Evolutionary conservation across 371 early-diverging fungal genomes (phyloP).

Genomic region (Smittium culicis): DNA sequence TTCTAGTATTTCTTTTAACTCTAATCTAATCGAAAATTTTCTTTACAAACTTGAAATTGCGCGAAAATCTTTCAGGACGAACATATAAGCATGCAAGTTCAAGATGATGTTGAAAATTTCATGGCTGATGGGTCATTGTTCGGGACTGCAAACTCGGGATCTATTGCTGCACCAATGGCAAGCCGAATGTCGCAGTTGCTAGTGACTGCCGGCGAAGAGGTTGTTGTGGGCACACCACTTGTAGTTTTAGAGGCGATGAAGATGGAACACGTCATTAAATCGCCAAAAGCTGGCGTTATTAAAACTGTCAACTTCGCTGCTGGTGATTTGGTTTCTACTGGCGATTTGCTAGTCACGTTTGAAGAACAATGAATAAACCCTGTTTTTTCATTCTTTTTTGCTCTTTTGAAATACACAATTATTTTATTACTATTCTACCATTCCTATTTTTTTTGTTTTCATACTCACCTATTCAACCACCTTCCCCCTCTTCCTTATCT

Average conservation of each 20-base stretch:
- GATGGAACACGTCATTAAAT: slow-evolving; percentile 89
- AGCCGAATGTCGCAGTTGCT: slow-evolving; percentile 84
- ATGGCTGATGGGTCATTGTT: not conserved
- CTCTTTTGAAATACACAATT: no score
- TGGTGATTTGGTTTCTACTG: slow-evolving; percentile 81
- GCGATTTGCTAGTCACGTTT: slow-evolving; percentile 65
- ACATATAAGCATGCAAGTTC: no score
- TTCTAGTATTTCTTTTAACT: no score
- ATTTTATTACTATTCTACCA: no score
- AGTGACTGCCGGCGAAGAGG: slow-evolving; percentile 62
- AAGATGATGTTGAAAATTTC: not conserved
- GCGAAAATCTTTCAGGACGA: no score
- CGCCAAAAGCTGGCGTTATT: slow-evolving; percentile 63
- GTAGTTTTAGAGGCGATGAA: slow-evolving; percentile 96
- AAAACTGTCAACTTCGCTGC: slow-evolving; percentile 63
- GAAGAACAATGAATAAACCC: no score
- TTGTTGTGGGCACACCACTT: slow-evolving; percentile 68
- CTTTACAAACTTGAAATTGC: no score
- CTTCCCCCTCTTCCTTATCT: no score
- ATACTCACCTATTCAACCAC: no score
- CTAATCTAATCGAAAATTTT: no score
- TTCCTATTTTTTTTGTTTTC: no score
- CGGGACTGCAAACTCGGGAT: slow-evolving; percentile 25
- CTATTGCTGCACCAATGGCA: slow-evolving; percentile 87
- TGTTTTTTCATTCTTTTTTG: no score